These are phyloP conservation scores for Diaporthe longicolla DNA, from an alignment of 2,329 filamentous ascomycete species.

Conservation along the genomic window DNA sequence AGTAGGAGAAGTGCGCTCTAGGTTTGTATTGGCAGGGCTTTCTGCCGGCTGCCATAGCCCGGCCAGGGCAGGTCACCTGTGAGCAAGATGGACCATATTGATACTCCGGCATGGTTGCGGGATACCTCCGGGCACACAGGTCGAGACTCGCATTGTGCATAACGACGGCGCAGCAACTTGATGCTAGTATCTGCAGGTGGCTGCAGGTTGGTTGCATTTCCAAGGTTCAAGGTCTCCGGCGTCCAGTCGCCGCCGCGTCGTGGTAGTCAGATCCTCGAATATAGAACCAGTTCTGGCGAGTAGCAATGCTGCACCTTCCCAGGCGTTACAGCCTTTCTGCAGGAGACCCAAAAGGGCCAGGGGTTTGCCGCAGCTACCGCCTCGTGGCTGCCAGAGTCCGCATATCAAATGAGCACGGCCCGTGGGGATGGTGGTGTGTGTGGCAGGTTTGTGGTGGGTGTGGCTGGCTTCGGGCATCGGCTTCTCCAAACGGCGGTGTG, in stretches of 20 bases:
- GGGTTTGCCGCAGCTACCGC: slow-evolving; percentile 37
- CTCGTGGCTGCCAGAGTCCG: slow-evolving; percentile 4
- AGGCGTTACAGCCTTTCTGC: slow-evolving; percentile 39
- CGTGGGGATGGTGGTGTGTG: slow-evolving; percentile 26
- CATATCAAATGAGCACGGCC: slow-evolving; percentile 25
- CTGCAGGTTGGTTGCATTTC: slow-evolving; percentile 21
- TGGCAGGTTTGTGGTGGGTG: slow-evolving; percentile 25
- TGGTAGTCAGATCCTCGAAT: slow-evolving; percentile 14
- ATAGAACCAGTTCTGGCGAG: background rate
- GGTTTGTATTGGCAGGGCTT: background rate
- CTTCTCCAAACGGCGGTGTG: slow-evolving; percentile 40
- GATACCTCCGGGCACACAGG: slow-evolving; percentile 18
- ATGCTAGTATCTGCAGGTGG: slow-evolving; percentile 21
- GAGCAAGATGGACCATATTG: background rate
- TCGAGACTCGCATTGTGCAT: slow-evolving; percentile 26
- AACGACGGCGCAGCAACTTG: slow-evolving; percentile 18
- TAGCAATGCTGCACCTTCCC: slow-evolving; percentile 25
- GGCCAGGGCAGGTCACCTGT: background rate
- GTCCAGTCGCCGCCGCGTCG: background rate
- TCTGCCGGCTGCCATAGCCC: background rate
- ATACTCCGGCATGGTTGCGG: slow-evolving; percentile 12
- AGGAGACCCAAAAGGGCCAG: slow-evolving; percentile 32
- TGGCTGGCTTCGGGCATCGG: slow-evolving; percentile 11
- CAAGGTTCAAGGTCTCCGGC: slow-evolving; percentile 12
- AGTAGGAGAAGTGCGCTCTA: background rate